Conservation (phyloP, 2,329 filamentous ascomycete species). For the Laburnicola sp. region DNA sequence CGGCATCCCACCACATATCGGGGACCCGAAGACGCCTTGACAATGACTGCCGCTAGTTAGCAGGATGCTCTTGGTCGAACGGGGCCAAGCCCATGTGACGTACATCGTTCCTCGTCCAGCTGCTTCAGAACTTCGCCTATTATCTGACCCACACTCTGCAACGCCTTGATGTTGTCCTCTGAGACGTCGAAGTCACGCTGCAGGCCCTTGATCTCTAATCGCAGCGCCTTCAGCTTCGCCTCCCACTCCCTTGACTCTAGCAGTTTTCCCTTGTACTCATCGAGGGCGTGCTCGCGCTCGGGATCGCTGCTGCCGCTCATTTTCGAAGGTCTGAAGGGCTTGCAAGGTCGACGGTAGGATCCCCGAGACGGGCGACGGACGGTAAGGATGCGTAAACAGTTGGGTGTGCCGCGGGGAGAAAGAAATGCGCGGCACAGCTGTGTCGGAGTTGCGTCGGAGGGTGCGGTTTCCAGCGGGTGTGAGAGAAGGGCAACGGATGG, state of each 20-base stretch:
- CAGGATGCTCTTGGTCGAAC: conserved; percentile 12
- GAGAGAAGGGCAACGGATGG: neutral
- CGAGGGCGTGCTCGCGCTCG: conserved; percentile 56
- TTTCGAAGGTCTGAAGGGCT: conserved; percentile 1
- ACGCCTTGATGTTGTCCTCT: conserved; percentile 98
- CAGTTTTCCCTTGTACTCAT: conserved; percentile 58
- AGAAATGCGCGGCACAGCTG: neutral
- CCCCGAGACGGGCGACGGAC: conserved; percentile 20
- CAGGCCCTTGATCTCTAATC: conserved; percentile 92
- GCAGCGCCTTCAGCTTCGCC: conserved; percentile 90
- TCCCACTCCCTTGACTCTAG: conserved; percentile 98
- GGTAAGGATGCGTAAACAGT: conserved; percentile 27
- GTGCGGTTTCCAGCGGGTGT: neutral
- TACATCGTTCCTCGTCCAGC: conserved; percentile 97
- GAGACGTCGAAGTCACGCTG: conserved; percentile 96
- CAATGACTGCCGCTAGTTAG: conserved; percentile 70
- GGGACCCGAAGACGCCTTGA: conserved; percentile 95
- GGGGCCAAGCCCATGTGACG: conserved; percentile 45
- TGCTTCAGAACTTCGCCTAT: conserved; percentile 99
- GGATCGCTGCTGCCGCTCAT: conserved; percentile 50
- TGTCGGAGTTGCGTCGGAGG: neutral
- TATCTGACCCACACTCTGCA: conserved; percentile 98
- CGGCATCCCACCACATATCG: conserved; percentile 98
- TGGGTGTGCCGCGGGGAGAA: conserved; percentile 8
- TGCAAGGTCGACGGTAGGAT: neutral